Percentiles rank a stretch among this genome's conserved stretches.
Conservation (phyloP, 257 asterid species). For the Solanum sejunctum region DNA sequence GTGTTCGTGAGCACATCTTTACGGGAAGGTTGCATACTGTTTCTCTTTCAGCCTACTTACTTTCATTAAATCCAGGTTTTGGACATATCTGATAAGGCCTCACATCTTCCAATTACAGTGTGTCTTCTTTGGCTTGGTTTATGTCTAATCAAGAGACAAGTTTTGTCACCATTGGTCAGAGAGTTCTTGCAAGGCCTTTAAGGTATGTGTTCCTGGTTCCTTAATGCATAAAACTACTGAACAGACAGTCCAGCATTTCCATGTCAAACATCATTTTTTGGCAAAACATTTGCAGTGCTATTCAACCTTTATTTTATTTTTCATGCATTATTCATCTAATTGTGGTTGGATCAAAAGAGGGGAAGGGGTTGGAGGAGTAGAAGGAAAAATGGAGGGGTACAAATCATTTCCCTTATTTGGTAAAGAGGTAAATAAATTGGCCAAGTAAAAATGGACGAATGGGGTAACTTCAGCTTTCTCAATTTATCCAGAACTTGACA, state of each 20-base stretch:
- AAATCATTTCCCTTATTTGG: neutral
- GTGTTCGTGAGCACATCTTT: slow-evolving; percentile 95
- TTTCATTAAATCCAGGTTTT: slow-evolving; percentile 1
- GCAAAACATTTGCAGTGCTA: neutral
- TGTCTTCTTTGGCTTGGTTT: slow-evolving; percentile 97
- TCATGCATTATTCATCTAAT: neutral
- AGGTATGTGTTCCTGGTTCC: slow-evolving; percentile 42
- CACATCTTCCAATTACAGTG: slow-evolving; percentile 50
- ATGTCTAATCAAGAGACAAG: slow-evolving; percentile 99
- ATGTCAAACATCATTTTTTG: neutral
- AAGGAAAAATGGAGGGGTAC: neutral
- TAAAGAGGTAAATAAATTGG: neutral
- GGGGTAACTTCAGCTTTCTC: neutral
- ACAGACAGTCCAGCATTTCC: neutral
- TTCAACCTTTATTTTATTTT: neutral
- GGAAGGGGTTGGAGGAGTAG: neutral
- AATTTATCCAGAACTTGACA: neutral
- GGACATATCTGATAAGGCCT: slow-evolving; percentile 4
- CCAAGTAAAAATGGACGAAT: neutral
- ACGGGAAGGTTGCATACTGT: slow-evolving; percentile 66
- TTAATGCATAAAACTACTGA: neutral
- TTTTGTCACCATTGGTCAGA: slow-evolving; percentile 97
- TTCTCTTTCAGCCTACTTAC: neutral
- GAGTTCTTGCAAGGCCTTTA: slow-evolving; percentile 96
- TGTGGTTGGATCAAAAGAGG: neutral